Evolutionary conservation across 805 yeast species (phyloP), one percentile per base, ranked within the genome.

Genomic region (Barnettozyma wickerhamii): DNA sequence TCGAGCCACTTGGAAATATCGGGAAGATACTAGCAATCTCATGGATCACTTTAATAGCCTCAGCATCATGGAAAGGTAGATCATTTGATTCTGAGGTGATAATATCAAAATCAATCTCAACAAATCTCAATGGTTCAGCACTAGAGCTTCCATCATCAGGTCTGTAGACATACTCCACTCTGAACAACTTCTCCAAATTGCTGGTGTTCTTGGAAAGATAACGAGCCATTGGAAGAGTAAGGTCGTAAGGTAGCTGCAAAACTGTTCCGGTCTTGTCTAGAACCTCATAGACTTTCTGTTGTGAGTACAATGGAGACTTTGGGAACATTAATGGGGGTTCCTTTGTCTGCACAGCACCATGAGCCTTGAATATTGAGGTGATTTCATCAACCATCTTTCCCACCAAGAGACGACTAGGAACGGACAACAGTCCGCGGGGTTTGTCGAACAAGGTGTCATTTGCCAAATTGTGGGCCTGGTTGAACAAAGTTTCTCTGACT

Each of bases 171-270:
- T 79, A 77, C 37, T 86, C 95, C 47, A 84, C 77, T 21, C 95
- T 69, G 58, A 69, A 91, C 14, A 83, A 66, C 58, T 91, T 90
- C 40, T 66, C 65, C 40, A 64, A 58, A 3, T 73, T 65, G 3
- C 77, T 67, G 15, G 71, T 72, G n/a, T 69, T 67, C 41, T 83
- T 77, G 3, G 96, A 89, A 24, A 93, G 60, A 37, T 79, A 70
- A 49, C 98, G 69, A 0, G 99, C 99, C 68, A 84, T 76, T 0
- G 99, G 98, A 26, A 90, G 66, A 0, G 95, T 85, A 46, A 90
- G 68, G 58, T 93, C 99, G 56, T 84, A 89, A 3, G 96, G 95
- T 26, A 93, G 64, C 50, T 90, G 95, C 26, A 93, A 65, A 4
- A 93, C 91, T 0, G 89, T 78, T 0, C 99, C 99, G 23, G 87